Evolutionary conservation across 108 stramenopile genomes (phyloP).

Genomic region (Ochromonas danica): DNA sequence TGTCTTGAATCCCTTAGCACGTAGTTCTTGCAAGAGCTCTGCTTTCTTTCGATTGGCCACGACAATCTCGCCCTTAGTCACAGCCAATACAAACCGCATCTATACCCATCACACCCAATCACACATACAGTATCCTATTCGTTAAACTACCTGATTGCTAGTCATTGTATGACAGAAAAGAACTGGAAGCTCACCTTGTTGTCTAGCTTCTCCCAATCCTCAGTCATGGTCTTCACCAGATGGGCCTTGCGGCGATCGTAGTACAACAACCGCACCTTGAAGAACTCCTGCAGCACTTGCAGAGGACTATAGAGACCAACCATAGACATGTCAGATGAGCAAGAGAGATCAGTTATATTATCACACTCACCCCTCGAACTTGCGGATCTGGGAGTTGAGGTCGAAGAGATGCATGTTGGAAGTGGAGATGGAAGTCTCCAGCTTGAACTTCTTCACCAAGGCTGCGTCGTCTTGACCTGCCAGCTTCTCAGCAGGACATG

Average conservation of each 20-base stretch:
- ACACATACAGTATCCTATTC: too few relatives aligned
- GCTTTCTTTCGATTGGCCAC: slow-evolving; percentile 85
- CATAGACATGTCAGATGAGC: not conserved
- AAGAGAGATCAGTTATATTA: not conserved
- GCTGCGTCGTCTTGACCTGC: slow-evolving; percentile 48
- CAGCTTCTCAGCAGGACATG: slow-evolving; percentile 59
- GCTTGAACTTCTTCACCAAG: slow-evolving; percentile 66
- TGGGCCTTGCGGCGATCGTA: slow-evolving; percentile 83
- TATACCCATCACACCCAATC: too few relatives aligned
- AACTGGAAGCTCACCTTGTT: too few relatives aligned
- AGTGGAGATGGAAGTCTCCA: slow-evolving; percentile 59
- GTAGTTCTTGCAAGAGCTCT: slow-evolving; percentile 79
- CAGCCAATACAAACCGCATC: slow-evolving; percentile 91
- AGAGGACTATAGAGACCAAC: not conserved
- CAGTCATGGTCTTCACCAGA: slow-evolving; percentile 41
- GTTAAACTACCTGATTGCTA: too few relatives aligned
- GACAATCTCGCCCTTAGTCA: slow-evolving; percentile 80
- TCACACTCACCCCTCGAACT: slow-evolving; percentile 48
- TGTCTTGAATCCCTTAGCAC: slow-evolving; percentile 75
- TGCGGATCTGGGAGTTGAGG: slow-evolving; percentile 57
- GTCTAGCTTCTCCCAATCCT: slow-evolving; percentile 71
- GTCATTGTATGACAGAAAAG: too few relatives aligned
- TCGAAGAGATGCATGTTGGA: slow-evolving; percentile 91
- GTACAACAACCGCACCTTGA: slow-evolving; percentile 69
- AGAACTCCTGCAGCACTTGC: slow-evolving; percentile 83